Percentiles rank a stretch among this genome's conserved stretches.
Conservation (phyloP, 2,329 filamentous ascomycete genomes). For the Pseudogymnoascus sp. region DNA sequence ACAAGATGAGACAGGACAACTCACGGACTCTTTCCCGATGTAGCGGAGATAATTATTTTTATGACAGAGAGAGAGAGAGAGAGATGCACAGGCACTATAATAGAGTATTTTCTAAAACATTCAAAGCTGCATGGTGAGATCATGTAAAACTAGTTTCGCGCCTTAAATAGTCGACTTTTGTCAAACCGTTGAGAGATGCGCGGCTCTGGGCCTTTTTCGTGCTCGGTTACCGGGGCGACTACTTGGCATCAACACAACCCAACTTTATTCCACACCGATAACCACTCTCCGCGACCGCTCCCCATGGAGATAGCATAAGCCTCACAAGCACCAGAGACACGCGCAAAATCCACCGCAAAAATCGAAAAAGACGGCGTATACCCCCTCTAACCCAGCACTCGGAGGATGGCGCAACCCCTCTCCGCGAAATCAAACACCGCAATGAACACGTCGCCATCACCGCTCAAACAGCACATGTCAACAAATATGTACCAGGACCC, state of each 20-base stretch:
- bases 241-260: neutral
- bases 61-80: neutral
- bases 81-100: neutral
- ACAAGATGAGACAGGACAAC: neutral
- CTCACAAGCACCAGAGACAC: neutral
- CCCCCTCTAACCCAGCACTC: neutral
- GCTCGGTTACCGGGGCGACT: neutral
- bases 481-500: neutral
- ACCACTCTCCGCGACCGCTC: neutral
- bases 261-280: neutral
- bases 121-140: neutral
- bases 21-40: neutral
- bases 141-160: neutral
- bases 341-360: neutral
- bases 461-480: neutral
- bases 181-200: neutral
- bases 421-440: neutral
- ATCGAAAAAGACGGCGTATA: neutral
- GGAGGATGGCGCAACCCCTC: neutral
- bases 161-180: neutral
- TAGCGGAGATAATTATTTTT: neutral
- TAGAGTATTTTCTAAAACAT: neutral
- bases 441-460: constrained; percentile 4
- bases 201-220: neutral
- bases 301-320: neutral